Conservation (phyloP, 768 basidiomycete genomes). For the Terana coerulea region DNA sequence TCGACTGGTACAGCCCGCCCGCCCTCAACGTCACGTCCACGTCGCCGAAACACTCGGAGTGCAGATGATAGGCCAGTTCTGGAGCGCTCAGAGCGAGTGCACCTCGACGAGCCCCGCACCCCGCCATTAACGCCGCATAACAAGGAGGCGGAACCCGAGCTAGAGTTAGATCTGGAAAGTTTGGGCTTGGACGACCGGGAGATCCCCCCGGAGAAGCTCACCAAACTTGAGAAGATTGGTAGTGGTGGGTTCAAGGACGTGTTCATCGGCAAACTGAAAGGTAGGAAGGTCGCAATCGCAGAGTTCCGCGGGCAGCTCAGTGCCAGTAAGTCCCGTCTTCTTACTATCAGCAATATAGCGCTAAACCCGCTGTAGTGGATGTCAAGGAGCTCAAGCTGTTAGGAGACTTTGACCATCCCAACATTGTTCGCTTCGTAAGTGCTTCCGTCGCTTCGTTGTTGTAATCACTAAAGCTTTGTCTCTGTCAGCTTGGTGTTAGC, state of each 20-base stretch:
- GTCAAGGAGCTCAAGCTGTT: slow-evolving; percentile 95
- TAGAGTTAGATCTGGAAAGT: slow-evolving; percentile 91
- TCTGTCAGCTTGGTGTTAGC: slow-evolving; percentile 92
- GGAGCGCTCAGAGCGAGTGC: slow-evolving; percentile 50
- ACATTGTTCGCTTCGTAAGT: slow-evolving; percentile 96
- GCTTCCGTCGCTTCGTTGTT: slow-evolving; percentile 1
- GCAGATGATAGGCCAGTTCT: slow-evolving; percentile 54
- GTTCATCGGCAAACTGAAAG: slow-evolving; percentile 86
- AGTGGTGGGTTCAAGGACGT: slow-evolving; percentile 99
- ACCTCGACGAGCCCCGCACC: slow-evolving; percentile 64
- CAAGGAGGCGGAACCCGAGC: slow-evolving; percentile 55
- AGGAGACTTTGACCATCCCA: slow-evolving; percentile 91
- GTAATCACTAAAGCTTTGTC: slow-evolving; percentile 1
- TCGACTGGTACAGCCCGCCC: slow-evolving; percentile 76
- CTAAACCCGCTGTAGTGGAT: slow-evolving; percentile 68
- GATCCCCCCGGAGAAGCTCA: slow-evolving; percentile 86
- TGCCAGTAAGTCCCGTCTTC: slow-evolving; percentile 64
- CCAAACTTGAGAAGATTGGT: slow-evolving; percentile 95
- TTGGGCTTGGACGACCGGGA: slow-evolving; percentile 92
- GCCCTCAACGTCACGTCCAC: slow-evolving; percentile 49
- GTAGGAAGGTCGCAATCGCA: slow-evolving; percentile 88
- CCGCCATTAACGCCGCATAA: slow-evolving; percentile 46
- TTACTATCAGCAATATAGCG: not conserved
- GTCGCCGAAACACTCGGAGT: slow-evolving; percentile 40
- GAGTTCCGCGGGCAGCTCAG: slow-evolving; percentile 95